A percentile compares a stretch with the other conserved stretches of the same genome.
Evolutionary conservation across 345 rosid species (phyloP).

Genomic region (Lagerstroemia speciosa): DNA sequence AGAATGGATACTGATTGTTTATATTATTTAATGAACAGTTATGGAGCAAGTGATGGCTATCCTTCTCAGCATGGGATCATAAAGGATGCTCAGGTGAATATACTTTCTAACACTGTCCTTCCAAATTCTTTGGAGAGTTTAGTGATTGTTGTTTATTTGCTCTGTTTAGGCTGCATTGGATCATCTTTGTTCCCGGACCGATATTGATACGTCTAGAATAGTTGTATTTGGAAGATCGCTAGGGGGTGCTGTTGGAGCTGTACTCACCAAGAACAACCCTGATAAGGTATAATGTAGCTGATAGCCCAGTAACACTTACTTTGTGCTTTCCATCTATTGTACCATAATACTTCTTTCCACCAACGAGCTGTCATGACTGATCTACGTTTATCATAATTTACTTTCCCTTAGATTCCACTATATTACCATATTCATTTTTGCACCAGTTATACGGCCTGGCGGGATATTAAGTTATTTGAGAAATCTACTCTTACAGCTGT

Average conservation of each 20-base stretch:
- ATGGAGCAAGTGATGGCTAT: conserved; percentile 91
- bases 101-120: conserved; percentile 9
- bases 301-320: conserved; percentile 1
- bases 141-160: conserved; percentile 15
- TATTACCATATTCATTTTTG: neutral
- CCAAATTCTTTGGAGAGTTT: conserved; percentile 5
- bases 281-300: conserved; percentile 47
- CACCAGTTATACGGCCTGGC: neutral
- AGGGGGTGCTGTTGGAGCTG: conserved; percentile 97
- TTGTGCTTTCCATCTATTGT: neutral
- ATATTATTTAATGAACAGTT: conserved; percentile 27
- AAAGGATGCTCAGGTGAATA: conserved; percentile 82
- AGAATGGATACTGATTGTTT: neutral
- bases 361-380: neutral
- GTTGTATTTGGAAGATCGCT: conserved; percentile 95
- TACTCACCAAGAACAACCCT: conserved; percentile 81
- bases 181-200: conserved; percentile 79
- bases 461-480: neutral
- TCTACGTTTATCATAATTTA: neutral
- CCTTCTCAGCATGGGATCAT: conserved; percentile 93
- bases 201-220: conserved; percentile 85
- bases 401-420: neutral
- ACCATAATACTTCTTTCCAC: neutral
- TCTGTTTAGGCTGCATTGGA: conserved; percentile 83
- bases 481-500: neutral